Conservation (phyloP, 805 yeast genomes). For the Metschnikowia kunwiensis region DNA sequence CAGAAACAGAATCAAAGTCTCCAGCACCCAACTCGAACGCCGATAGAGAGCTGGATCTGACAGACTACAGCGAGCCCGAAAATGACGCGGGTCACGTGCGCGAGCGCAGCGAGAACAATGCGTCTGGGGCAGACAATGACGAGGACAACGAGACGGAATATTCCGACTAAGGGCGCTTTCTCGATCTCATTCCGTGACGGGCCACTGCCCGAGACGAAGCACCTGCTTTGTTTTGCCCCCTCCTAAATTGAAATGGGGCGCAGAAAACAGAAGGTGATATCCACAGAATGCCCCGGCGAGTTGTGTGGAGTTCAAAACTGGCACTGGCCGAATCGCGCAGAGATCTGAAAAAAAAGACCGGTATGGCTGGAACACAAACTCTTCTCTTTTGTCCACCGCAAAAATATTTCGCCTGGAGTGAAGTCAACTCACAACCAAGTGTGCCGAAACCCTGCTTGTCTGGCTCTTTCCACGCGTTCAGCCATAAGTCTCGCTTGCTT, state of each 20-base stretch:
- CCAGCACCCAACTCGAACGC: not conserved
- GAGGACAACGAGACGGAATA: slow-evolving; percentile 16
- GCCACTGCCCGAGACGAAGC: too few species aligned
- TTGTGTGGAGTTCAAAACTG: slow-evolving; percentile 13
- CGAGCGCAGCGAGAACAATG: slow-evolving; percentile 1
- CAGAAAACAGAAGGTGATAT: too few species aligned
- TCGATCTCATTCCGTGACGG: too few species aligned
- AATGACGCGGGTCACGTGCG: slow-evolving; percentile 9
- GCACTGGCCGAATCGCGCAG: slow-evolving; percentile 12
- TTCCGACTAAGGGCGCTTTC: too few species aligned
- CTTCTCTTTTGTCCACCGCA: slow-evolving; percentile 4
- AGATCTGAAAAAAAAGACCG: slow-evolving; percentile 15
- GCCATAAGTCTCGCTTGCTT: too few species aligned
- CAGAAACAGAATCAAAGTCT: not conserved
- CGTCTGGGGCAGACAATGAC: not conserved
- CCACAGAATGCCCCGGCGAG: too few species aligned
- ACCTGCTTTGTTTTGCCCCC: too few species aligned
- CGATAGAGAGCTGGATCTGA: slow-evolving; percentile 2
- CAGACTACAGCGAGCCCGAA: slow-evolving; percentile 4
- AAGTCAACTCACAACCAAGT: too few species aligned
- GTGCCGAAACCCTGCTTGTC: too few species aligned
- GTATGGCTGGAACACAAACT: not conserved
- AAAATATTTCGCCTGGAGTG: too few species aligned
- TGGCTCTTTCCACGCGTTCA: too few species aligned
- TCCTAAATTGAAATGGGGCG: too few species aligned